Evolutionary conservation across 139 green algal species (phyloP), one percentile per base, ranked within the genome.

Genomic region (Chlorella sp.): DNA sequence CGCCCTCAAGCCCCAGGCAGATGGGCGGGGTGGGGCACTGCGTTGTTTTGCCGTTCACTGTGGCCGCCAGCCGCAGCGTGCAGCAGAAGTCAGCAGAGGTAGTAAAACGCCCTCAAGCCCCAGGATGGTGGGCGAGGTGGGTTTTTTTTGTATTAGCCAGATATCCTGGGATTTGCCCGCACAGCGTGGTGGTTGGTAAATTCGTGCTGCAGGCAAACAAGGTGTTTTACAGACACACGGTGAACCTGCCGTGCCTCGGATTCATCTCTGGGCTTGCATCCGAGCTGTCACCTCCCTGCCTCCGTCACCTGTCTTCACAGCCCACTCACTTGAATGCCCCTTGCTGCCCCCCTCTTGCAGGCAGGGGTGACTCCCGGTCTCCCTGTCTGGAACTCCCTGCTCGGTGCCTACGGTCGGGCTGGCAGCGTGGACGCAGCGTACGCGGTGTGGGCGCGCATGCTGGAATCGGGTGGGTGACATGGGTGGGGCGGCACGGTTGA

Each of bases 371-470:
- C 40, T 0, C 87, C 79, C 5, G 36, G 37, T 7, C 42, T 81
- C 22, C 34, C 89, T 3, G 76, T 90, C 3, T 92, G 89, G 89
- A 92, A 92, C 61, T 34, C 64, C 22, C 37, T 90, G 81, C 83
- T 92, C 48, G 89, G 89, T 11, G 89, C 85, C 22, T 85, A 81
- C 21, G 89, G 85, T 0, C 53, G 57, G 68, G 76, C 83, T 12
- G 89, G 89, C 53, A 83, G 75, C 48, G 84, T 92, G 66, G 89
- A 92, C 28, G 64, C 85, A 3, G 89, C 89, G 34, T 92, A 92
- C 37, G 76, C 42, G 0, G 85, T 32, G 40, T 92, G 89, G 89
- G 15, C 64, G 14, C 34, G 36, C 69, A 92, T 92, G 89, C 88
- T 91, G 77, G 88, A 83, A 15, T 48, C 78, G 32, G 87, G 87